Conservation (phyloP, 148 eudicot genomes). For the Suaeda aralocaspica region DNA sequence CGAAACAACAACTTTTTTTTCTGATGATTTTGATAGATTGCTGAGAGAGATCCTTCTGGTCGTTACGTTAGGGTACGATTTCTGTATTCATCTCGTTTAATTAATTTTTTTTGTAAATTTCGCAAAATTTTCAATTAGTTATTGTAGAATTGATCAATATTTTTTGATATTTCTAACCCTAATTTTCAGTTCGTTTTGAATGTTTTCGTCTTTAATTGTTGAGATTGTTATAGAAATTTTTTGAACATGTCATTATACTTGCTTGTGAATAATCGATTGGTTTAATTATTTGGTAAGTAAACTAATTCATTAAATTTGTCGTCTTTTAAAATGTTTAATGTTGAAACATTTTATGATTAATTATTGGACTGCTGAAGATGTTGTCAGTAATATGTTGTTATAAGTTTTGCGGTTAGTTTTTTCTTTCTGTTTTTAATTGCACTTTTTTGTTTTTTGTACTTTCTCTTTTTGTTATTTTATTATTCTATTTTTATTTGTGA, state of each 20-base stretch:
- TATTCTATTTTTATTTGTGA: constrained; percentile 17
- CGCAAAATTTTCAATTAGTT: background rate
- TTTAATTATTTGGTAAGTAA: no score
- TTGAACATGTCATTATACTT: background rate
- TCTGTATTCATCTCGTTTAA: no score
- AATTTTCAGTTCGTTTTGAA: background rate
- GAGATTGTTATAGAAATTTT: no score
- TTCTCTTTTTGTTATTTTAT: no score
- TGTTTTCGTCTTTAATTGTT: background rate
- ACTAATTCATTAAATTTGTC: background rate
- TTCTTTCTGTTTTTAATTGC: background rate
- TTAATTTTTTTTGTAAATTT: background rate
- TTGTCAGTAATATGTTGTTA: background rate
- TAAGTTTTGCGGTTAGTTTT: background rate
- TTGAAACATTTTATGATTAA: no score
- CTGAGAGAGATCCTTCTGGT: constrained; percentile 50
- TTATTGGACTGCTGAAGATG: no score
- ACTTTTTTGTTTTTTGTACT: constrained; percentile 3
- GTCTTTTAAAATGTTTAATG: background rate
- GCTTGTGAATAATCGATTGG: no score
- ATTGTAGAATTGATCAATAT: background rate
- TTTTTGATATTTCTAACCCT: no score
- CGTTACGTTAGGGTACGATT: constrained; percentile 50
- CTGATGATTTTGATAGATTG: constrained; percentile 39
- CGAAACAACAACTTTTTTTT: constrained; percentile 21